Evolutionary conservation across 208 protist genomes (phyloP).

Genomic region (Acanthamoeba triangularis): DNA sequence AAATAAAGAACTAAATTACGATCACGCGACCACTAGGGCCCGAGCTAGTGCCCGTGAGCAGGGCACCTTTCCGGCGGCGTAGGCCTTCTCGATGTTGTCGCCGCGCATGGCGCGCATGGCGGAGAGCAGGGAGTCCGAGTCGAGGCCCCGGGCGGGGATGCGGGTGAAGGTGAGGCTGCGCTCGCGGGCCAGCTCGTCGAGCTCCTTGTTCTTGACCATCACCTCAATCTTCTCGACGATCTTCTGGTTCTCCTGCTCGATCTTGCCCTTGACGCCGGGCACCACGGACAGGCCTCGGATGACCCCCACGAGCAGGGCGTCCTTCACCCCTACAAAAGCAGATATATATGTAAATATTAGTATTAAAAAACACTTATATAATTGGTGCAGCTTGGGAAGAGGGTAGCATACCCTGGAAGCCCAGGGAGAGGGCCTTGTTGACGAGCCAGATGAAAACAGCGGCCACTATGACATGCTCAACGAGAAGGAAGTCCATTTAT

Average conservation of each 20-base stretch:
- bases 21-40: neutral
- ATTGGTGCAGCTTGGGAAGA: too few species aligned
- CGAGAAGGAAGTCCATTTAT: neutral
- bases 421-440: constrained; percentile 20
- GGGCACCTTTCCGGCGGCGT: neutral
- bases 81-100: constrained; percentile 18
- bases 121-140: neutral
- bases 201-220: constrained; percentile 34
- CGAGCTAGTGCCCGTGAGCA: too few species aligned
- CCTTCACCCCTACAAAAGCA: neutral
- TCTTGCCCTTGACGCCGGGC: constrained; percentile 45
- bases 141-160: neutral
- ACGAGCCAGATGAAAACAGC: neutral
- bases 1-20: neutral
- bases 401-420: neutral
- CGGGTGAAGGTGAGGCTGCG: neutral
- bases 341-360: neutral
- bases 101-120: constrained; percentile 36
- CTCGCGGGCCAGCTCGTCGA: neutral
- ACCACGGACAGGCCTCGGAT: neutral
- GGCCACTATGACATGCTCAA: neutral
- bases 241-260: constrained; percentile 59
- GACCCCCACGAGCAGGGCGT: neutral
- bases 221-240: constrained; percentile 59
- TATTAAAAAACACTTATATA: too few species aligned